These are phyloP conservation scores for Gossypium rotundifolium DNA, from an alignment of 345 rosid genomes.

Conservation along the genomic window DNA sequence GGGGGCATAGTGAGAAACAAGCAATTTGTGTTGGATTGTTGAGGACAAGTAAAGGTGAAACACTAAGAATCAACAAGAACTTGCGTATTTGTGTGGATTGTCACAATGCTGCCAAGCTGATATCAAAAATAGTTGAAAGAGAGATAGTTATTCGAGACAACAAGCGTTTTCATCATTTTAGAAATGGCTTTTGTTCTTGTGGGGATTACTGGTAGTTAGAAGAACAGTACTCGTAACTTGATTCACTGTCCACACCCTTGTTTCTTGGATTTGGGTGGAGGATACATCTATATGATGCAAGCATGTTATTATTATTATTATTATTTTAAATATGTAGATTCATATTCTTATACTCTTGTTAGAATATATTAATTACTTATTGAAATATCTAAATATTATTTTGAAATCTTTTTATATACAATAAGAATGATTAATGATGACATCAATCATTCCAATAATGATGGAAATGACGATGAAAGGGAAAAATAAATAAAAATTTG, in stretches of 20 bases:
- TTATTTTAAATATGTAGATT: too few species aligned
- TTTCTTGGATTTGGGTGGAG: too few species aligned
- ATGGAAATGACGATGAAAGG: too few species aligned
- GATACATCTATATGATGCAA: too few species aligned
- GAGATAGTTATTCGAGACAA: slow-evolving; percentile 59
- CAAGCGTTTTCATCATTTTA: slow-evolving; percentile 67
- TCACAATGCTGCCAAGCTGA: slow-evolving; percentile 54
- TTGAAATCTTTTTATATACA: too few species aligned
- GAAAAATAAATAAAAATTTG: too few species aligned
- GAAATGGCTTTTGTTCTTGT: slow-evolving; percentile 43
- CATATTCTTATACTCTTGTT: too few species aligned
- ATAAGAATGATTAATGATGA: too few species aligned
- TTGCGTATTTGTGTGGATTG: slow-evolving; percentile 59
- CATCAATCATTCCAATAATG: too few species aligned
- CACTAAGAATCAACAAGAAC: slow-evolving; percentile 55
- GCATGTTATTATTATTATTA: too few species aligned
- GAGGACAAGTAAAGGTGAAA: slow-evolving; percentile 36
- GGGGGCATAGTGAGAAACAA: slow-evolving; percentile 52
- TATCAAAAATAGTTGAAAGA: slow-evolving; percentile 42
- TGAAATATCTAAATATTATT: too few species aligned
- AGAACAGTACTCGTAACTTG: not conserved
- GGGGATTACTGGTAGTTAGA: slow-evolving; percentile 22
- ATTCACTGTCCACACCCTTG: not conserved
- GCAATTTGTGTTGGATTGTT: slow-evolving; percentile 56
- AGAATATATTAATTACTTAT: too few species aligned